Percentiles rank a stretch among this genome's conserved stretches.
Conservation (phyloP, 768 basidiomycete species). For the Lanmaoa rubissima region DNA sequence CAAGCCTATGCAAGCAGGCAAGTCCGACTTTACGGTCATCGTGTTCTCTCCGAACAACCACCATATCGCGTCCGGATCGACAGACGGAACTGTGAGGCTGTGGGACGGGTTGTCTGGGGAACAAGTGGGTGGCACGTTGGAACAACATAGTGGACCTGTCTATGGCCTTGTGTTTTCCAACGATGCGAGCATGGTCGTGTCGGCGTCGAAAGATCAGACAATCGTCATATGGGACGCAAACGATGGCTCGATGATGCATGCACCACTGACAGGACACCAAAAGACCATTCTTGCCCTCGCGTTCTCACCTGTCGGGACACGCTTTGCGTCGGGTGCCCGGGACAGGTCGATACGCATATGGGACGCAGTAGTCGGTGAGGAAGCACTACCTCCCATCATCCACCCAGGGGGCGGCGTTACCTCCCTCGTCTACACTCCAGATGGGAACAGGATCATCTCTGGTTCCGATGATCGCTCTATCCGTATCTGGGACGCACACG, state of each 20-base stretch:
- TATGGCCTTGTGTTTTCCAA: constrained; percentile 32
- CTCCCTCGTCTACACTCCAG: constrained; percentile 30
- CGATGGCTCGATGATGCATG: constrained; percentile 13
- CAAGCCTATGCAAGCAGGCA: constrained; percentile 14
- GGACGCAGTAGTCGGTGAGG: constrained; percentile 24
- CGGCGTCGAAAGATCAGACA: constrained; percentile 25
- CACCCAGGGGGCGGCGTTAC: constrained; percentile 22
- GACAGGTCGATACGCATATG: constrained; percentile 30
- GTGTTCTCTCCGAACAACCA: constrained; percentile 31
- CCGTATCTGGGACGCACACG: constrained; percentile 29
- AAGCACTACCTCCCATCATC: constrained; percentile 13
- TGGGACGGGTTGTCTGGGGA: constrained; percentile 30
- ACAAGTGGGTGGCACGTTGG: constrained; percentile 12
- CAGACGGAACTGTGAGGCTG: constrained; percentile 19
- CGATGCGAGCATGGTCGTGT: constrained; percentile 26
- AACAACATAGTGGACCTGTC: constrained; percentile 20
- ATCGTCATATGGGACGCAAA: constrained; percentile 28
- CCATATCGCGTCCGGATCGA: constrained; percentile 25
- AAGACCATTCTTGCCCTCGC: constrained; percentile 29
- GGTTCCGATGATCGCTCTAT: constrained; percentile 31
- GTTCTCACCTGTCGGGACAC: constrained; percentile 27
- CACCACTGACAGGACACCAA: constrained; percentile 22
- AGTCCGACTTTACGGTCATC: constrained; percentile 16
- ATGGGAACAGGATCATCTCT: constrained; percentile 29
- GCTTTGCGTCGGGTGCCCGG: constrained; percentile 32